Conservation (phyloP, 2,329 filamentous ascomycete genomes). For the Dryadomyces quercus-mongolicae region DNA sequence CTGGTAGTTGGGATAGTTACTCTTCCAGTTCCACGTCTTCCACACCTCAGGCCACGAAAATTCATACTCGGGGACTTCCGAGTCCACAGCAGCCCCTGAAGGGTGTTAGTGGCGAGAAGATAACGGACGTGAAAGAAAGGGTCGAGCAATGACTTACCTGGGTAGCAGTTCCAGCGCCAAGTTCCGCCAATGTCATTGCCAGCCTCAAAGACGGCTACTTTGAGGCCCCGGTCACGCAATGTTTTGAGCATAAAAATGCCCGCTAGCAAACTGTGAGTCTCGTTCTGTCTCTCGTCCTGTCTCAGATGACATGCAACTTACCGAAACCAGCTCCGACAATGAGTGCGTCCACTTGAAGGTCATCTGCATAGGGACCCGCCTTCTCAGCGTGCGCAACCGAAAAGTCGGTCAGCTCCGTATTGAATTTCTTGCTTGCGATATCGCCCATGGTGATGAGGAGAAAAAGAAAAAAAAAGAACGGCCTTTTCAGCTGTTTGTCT, state of each 20-base stretch:
- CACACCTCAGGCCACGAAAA: conserved; percentile 38
- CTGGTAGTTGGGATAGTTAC: conserved; percentile 35
- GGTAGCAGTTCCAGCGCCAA: conserved; percentile 47
- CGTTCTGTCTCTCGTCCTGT: not conserved
- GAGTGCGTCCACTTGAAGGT: conserved; percentile 30
- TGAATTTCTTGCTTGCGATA: conserved; percentile 23
- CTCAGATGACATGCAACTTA: conserved; percentile 10
- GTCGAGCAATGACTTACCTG: no score
- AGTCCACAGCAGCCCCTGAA: conserved; percentile 38
- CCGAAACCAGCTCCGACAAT: conserved; percentile 33
- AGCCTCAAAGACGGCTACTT: conserved; percentile 38
- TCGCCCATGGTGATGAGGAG: conserved; percentile 13
- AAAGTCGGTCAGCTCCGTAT: conserved; percentile 27
- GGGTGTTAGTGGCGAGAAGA: not conserved
- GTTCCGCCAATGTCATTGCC: conserved; percentile 37
- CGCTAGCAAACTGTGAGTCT: conserved; percentile 13
- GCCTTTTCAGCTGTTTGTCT: not conserved
- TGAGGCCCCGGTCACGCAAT: conserved; percentile 35
- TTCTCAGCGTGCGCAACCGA: conserved; percentile 18
- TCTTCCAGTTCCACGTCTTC: conserved; percentile 45
- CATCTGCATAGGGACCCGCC: conserved; percentile 27
- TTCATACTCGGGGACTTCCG: conserved; percentile 39
- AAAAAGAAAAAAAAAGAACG: not conserved
- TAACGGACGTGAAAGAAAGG: no score
- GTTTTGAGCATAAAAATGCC: conserved; percentile 39